Evolutionary conservation across 768 basidiomycete genomes (phyloP), one percentile per base, ranked within the genome.

Genomic region (Boletus pseudo-olivaceus): DNA sequence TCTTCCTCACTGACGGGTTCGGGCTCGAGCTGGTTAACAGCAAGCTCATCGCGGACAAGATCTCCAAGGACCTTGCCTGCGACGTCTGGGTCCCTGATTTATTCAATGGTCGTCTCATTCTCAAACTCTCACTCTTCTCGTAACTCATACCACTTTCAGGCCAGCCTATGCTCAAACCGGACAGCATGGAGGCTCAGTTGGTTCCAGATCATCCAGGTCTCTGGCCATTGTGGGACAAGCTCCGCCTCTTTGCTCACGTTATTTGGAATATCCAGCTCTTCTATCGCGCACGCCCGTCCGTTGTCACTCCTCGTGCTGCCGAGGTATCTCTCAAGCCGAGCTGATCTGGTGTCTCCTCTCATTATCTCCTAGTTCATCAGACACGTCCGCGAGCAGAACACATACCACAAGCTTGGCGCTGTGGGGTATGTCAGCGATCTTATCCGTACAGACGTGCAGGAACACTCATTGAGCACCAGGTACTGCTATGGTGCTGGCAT

Each of bases 61-160:
- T 84, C 23, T 75, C 82, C 8, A 67, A 75, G 52, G 60, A 67
- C 17, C 61, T 85, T 29, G 67, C 72, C 17, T 81, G 83, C 56
- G 84, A 86, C 59, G 83, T 84, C 17, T 86, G 81, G 78, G 73
- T 83, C 17, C 84, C 84, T 9, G 82, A 87, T 67, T 65, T 82
- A 45, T 86, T 84, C 59, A 64, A 73, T 55, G 84, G 83, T 80
- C 49, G 43, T 71, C 61, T 34, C 50, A 17, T 45, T 33, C 4
- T 38, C 19, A 15, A 38, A 14, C 23, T 3, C 4, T 7, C 12
- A 19, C 14, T 12, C 30, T 9, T 39, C 20, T 29, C 26, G 30
- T 19, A 4, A 37, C 47, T 58, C 20, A 55, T 40, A 3, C 29
- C 35, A 19, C 20, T 47, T 27, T 37, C 47, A 63, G 75, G 75